Base-by-base conservation (phyloP, 805 yeast genomes). In the Suhomyces canberraensis region DNA sequence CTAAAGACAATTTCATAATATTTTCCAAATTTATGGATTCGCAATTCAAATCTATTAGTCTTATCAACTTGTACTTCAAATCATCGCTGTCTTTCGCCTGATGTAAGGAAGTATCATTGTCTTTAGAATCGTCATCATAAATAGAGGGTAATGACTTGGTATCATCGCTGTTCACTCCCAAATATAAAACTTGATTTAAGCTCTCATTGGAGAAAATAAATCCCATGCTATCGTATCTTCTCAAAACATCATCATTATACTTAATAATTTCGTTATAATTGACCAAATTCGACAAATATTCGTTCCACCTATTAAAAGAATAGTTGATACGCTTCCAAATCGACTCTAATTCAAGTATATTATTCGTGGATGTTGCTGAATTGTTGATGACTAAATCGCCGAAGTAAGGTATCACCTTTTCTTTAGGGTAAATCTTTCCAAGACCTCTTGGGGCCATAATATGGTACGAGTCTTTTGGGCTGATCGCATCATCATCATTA, bases 371-470 rank as follows among this genome's bases (percentile, higher is more conserved):
- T 18, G 40, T 36, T 6, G 45, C 25, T 15, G 33, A 31, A 42
- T 67, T 73, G 45, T 65, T 65, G 13, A 88, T 78, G 8, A 79
- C 68, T 45, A 90, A 67, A 54, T 90, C 98, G 8, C 96, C 97
- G 64, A 87, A 90, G 53, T 81, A 90, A 1, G 98, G 96, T 31
- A 91, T 79, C 9, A 85, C 95, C 37, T 79, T 76, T 33, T 78
- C 79, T 51, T 85, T 85, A 0, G 91, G 75, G 49, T 84, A 88
- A 1, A 75, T 66, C 39, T 76, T 75, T 25, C 96, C 96, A 46
- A 91, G 71, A 8, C 95, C 93, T 49, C 91, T 85, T 3, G 96
- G 88, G 8, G 95, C 90, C 67, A 87, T 73, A 19, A 89, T 79
- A 62, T 82, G 84, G 45, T 75, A 80, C 19, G 81, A 78, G 35